Evolutionary conservation across 108 stramenopile genomes (phyloP), one percentile per base, ranked within the genome.

Genomic region (Nitzschia putrida): DNA sequence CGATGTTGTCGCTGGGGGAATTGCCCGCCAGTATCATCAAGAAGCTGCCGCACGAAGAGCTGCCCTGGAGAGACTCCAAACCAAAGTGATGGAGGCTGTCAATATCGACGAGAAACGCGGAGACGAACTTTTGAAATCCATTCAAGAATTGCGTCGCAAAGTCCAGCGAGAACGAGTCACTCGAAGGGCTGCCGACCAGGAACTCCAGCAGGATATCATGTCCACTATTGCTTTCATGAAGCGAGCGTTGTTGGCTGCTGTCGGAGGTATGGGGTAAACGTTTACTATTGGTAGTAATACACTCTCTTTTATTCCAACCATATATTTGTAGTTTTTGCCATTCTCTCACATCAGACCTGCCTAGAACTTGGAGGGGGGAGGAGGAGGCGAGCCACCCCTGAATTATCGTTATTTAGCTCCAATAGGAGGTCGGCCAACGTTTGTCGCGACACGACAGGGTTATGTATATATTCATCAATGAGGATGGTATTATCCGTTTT

Each of bases 1-100:
- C 47, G 81, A 84, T 37, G 49, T 71, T 10, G 61, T 63, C 14
- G 72, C 80, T 1, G 85, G 85, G 14, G 52, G n/a, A 2, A 55
- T 53, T 49, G 37, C 54, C 56, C 25, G 39, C 8, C 60, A 60
- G 6, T 77, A 66, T 45, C 64, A 71, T 60, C 38, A 64, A 34
- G 76, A 77, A 53, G 60, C 60, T 2, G 76, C 76, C 7, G 40
- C 49, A 38, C 64, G 69, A 0, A 49, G 69, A 23, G 55, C 76
- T 7, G 45, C 21, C 6, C 21, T 70, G 22, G 69, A 56, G 29
- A 40, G 59, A 9, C 11, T 77, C 4, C 24, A 66, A 40, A 22
- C 18, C 7, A 49, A 66, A 60, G 38, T 70, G 24, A 42, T 63
- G 49, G 16, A 39, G 14, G 64, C 69, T 26, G 50, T 71, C 4